Evolutionary conservation across 345 rosid genomes (phyloP).

Genomic region (Eucalyptus sideroxylon): DNA sequence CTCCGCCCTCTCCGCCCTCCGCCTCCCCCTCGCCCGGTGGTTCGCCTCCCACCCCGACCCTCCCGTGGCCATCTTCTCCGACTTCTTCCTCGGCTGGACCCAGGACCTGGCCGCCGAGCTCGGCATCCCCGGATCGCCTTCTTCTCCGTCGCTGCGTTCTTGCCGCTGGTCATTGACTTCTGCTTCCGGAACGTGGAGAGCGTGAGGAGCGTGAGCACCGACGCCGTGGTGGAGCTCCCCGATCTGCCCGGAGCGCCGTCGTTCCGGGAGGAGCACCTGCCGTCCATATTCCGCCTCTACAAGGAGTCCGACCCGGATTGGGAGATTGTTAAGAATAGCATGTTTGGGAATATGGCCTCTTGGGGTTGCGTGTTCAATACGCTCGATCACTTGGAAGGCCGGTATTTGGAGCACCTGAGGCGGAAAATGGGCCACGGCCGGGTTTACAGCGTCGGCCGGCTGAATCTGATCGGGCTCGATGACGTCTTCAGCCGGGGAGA

Average conservation of each 20-base stretch:
- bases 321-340: conserved; percentile 7
- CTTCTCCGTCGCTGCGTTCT: conserved; percentile 23
- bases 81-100: conserved; percentile 79
- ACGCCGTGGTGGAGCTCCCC: conserved; percentile 10
- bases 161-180: conserved; percentile 8
- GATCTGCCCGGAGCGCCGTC: conserved; percentile 40
- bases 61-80: conserved; percentile 60
- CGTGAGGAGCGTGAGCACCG: not conserved
- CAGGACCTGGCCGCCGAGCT: conserved; percentile 12
- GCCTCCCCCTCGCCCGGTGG: conserved; percentile 40
- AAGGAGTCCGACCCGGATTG: conserved; percentile 15
- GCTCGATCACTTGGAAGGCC: conserved; percentile 28
- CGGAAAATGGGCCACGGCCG: conserved; percentile 23
- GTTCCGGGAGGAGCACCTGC: conserved; percentile 38
- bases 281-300: conserved; percentile 19
- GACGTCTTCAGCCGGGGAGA: not conserved
- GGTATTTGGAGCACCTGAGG: conserved; percentile 20
- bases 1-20: conserved; percentile 30
- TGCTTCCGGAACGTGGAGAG: conserved; percentile 15
- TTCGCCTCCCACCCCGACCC: conserved; percentile 44
- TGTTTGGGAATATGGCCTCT: conserved; percentile 18
- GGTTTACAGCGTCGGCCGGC: conserved; percentile 50
- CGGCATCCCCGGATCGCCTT: conserved; percentile 34
- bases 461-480: conserved; percentile 22
- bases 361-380: conserved; percentile 42